Percentiles rank a stretch among this genome's conserved stretches.
These are phyloP conservation scores for Strobilomyces dryophilus DNA, from an alignment of 768 basidiomycete genomes.

Conservation along the genomic window DNA sequence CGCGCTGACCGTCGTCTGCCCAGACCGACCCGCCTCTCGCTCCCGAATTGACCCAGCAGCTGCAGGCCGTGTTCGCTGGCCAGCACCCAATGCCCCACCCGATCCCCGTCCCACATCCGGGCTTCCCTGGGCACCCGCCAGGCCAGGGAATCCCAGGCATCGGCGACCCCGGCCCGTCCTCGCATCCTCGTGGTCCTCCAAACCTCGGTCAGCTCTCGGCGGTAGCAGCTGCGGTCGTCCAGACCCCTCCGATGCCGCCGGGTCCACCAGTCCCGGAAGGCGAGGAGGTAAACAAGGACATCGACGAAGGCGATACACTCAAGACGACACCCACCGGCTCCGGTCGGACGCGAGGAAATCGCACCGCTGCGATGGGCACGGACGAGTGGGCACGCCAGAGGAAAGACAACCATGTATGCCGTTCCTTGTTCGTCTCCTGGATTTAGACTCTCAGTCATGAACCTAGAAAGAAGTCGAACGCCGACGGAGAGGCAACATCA, in stretches of 20 bases:
- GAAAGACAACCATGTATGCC: constrained; percentile 76
- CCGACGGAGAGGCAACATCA: constrained; percentile 90
- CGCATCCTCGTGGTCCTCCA: constrained; percentile 66
- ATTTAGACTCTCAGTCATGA: constrained; percentile 1
- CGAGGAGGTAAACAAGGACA: constrained; percentile 26
- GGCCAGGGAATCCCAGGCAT: constrained; percentile 46
- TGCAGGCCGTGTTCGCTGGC: constrained; percentile 44
- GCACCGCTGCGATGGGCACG: constrained; percentile 59
- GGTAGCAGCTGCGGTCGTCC: constrained; percentile 40
- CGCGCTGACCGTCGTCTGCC: neutral
- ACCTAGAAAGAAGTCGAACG: constrained; percentile 96
- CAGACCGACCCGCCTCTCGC: constrained; percentile 45
- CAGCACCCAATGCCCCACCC: constrained; percentile 26
- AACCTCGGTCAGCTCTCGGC: constrained; percentile 57
- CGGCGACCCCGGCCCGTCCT: constrained; percentile 68
- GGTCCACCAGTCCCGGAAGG: constrained; percentile 14
- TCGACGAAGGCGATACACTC: constrained; percentile 25
- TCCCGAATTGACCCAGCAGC: constrained; percentile 58
- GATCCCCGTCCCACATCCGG: constrained; percentile 41
- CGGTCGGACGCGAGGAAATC: constrained; percentile 47
- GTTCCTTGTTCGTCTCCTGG: neutral
- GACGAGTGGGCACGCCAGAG: constrained; percentile 79
- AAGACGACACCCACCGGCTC: constrained; percentile 27
- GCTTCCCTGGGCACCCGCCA: constrained; percentile 18
- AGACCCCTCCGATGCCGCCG: constrained; percentile 28